phyloP scores from a whole-genome alignment of 768 basidiomycete genomes.

The Tylopilus vinaceipallidus region DNA sequence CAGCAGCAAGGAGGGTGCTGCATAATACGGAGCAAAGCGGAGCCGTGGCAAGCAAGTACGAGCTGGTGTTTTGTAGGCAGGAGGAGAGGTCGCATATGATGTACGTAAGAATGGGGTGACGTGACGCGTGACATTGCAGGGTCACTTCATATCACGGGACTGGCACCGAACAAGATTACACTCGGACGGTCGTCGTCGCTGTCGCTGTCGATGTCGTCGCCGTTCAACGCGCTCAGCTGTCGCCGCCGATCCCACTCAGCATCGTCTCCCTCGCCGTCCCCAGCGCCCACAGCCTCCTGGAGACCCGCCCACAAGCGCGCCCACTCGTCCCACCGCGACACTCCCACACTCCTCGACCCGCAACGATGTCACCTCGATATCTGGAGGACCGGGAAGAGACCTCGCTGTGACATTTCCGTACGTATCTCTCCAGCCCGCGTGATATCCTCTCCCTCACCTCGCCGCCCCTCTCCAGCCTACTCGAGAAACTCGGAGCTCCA shows the following conservation, averaged over 20 bases:
- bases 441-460: constrained; percentile 5
- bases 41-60: constrained; percentile 4
- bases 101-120: constrained; percentile 23
- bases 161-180: constrained; percentile 18
- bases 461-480: constrained; percentile 12
- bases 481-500: constrained; percentile 28
- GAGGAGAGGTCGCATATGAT: constrained; percentile 16
- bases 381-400: constrained; percentile 55
- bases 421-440: constrained; percentile 15
- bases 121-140: constrained; percentile 18
- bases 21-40: neutral
- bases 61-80: constrained; percentile 22
- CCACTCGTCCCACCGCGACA: constrained; percentile 38
- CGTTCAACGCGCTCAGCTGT: constrained; percentile 34
- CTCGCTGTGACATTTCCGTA: constrained; percentile 49
- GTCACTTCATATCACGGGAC: constrained; percentile 11
- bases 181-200: constrained; percentile 4
- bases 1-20: constrained; percentile 26
- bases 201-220: constrained; percentile 34
- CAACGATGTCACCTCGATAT: constrained; percentile 53
- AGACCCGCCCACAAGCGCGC: constrained; percentile 49
- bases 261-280: constrained; percentile 36
- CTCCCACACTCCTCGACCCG: constrained; percentile 35
- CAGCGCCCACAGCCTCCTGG: constrained; percentile 38
- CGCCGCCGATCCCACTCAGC: constrained; percentile 56